phyloP scores from a whole-genome alignment of 306 rosid species.

The Quercus ilex region DNA sequence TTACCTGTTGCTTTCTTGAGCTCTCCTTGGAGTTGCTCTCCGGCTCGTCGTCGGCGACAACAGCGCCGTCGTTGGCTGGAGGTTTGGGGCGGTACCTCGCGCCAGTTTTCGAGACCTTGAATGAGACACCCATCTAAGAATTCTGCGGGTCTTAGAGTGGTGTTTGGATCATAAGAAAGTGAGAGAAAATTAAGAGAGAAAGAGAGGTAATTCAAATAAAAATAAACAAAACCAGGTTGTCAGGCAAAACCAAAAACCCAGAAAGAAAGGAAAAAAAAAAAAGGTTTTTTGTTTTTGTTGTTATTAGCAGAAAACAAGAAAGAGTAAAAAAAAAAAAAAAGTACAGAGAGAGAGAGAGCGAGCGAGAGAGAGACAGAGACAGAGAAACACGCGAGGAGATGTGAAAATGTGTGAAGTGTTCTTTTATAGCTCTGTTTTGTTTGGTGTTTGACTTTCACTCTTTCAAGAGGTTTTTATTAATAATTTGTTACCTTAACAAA shows the following conservation, averaged over 20 bases:
- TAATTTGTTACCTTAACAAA: too few species aligned
- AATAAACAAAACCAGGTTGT: too few species aligned
- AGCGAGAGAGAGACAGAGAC: too few species aligned
- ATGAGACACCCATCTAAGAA: conserved; percentile 47
- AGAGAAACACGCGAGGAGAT: too few species aligned
- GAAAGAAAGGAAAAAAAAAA: neutral
- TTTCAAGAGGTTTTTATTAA: too few species aligned
- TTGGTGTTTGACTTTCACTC: too few species aligned
- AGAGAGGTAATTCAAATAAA: neutral
- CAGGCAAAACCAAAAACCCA: neutral
- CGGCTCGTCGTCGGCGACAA: conserved; percentile 14
- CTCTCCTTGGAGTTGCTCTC: conserved; percentile 27
- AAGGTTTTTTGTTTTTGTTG: too few species aligned
- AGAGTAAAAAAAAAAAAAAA: too few species aligned
- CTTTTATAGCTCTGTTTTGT: too few species aligned
- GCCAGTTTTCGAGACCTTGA: conserved; percentile 53
- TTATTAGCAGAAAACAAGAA: too few species aligned
- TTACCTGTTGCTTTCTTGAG: conserved; percentile 39
- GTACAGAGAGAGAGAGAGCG: too few species aligned
- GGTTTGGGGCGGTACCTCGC: conserved; percentile 42
- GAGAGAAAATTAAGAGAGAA: neutral
- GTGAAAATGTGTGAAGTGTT: too few species aligned
- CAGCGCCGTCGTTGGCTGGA: conserved; percentile 4
- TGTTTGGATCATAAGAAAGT: conserved; percentile 16
- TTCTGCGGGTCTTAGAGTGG: conserved; percentile 2